Base-by-base conservation (phyloP, 768 basidiomycete genomes). In the Leccinum aurantiacum region DNA sequence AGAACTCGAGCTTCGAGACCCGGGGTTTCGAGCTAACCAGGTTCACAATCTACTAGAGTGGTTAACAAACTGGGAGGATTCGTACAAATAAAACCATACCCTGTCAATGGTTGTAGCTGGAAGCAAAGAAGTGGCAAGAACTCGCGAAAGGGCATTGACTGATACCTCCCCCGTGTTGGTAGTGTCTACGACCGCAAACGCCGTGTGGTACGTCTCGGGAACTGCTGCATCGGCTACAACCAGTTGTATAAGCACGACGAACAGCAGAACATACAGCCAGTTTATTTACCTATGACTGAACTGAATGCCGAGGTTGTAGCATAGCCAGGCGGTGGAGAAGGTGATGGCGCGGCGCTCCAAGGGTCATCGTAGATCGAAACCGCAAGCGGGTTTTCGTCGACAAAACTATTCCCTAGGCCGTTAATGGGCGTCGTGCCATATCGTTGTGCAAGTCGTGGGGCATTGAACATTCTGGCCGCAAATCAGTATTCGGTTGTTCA, bases 1-100 rank as follows among this genome's bases (percentile, higher is more conserved):
- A 95, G 78, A 96, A 95, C 70, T 98, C 95, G 58, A 89, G 84
- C 65, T 86, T 91, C 8, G 92, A 91, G 38, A 98, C 89, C 54
- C 88, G 82, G 48, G 90, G 82, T 60, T 83, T 82, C 35, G 88
- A 87, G 74, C 90, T 91, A 55, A 94, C 93, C 22, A 95, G 79
- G 73, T 90, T 93, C 58, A 97, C 89, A 66, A 98, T 95, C 93
- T 95, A 56, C 49, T 29, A 48, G 19, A 48, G 61, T 49, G 53
- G 48, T 69, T 52, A 66, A 54, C 24, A 6, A 19, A 48, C 47
- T 27, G 31, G 5, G 27, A 53, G 13, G 8, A 29, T 38, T 25
- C 29, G 17, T 47, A 48, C 6, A 48, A 27, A 15, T 3, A 51
- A 41, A 60, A 37, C 14, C 4, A 57, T 66, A 95, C 94, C 78